Base-by-base conservation (phyloP, 352 stramenopile species). In the Pythium volutum region DNA sequence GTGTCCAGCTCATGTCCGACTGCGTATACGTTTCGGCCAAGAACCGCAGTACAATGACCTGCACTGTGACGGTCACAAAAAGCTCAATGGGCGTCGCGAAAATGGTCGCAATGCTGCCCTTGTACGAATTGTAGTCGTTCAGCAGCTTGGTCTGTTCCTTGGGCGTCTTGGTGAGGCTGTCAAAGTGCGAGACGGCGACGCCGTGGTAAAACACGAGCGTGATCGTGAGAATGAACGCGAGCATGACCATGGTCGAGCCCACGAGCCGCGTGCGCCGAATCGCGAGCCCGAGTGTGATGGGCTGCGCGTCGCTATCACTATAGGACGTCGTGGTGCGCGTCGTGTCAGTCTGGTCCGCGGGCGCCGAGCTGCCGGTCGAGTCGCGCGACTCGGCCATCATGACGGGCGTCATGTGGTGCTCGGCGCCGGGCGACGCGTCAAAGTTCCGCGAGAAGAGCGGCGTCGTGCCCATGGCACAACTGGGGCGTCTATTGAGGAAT, bases 41-140 rank as follows among this genome's bases (percentile, higher is more conserved):
- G 25, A 63, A 49, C 10, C 34, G 45, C 15, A 63, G 45, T 25
- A 52, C 38, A 22, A 49, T 20, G 9, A 55, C 26, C 11, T 63
- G 56, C 16, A 46, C 56, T 4, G 39, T 11, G n/a, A 55, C 20
- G 4, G 45, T 36, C 15, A 63, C 56, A n/a, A 63, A 45, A 2
- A 36, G 9, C 31, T 61, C 54, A 1, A 61, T 22, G 36, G 43
- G 42, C 31, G 31, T 49, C 3, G 25, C 29, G 16, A 61, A 49
- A 8, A 29, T 18, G 8, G 53, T 36, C 18, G 41, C 38, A 20
- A 51, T 46, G 39, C 41, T 60, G 25, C 53, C 53, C 39, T 39
- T 52, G 42, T 52, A 60, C 53, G 53, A 60, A 39, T 60, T 60
- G 53, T 60, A 60, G 42, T 60, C 41, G 42, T 60, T 56, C 11